phyloP scores from a whole-genome alignment of 768 basidiomycete genomes.

The Postia placenta region DNA sequence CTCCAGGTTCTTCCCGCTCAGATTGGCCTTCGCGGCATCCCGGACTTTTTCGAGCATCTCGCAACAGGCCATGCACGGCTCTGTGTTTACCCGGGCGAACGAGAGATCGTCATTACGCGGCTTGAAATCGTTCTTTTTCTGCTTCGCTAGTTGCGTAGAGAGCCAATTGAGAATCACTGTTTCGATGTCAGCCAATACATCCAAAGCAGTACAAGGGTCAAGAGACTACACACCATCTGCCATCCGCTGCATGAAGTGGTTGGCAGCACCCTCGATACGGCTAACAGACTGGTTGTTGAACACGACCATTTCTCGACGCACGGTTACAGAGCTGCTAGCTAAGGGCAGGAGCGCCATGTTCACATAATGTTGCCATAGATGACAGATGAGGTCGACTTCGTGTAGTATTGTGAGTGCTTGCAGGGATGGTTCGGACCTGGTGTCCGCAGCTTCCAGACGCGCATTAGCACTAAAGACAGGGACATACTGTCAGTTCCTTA shows the following conservation, averaged over 20 bases:
- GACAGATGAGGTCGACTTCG: conserved; percentile 80
- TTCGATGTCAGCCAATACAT: background rate
- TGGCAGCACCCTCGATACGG: conserved; percentile 78
- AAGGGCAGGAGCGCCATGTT: conserved; percentile 87
- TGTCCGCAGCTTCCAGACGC: conserved; percentile 67
- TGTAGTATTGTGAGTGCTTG: conserved; percentile 59
- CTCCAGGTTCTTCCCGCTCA: conserved; percentile 92
- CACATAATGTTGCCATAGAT: conserved; percentile 96
- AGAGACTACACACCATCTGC: conserved; percentile 64
- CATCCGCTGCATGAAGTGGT: conserved; percentile 71
- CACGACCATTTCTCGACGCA: conserved; percentile 86
- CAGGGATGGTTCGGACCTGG: conserved; percentile 76
- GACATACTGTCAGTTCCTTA: conserved; percentile 7
- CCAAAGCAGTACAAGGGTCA: background rate
- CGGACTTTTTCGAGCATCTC: conserved; percentile 78
- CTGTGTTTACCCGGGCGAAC: conserved; percentile 91
- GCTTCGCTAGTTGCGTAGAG: conserved; percentile 71
- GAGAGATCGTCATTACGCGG: conserved; percentile 94
- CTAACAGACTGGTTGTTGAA: conserved; percentile 88
- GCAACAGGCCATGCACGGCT: conserved; percentile 84
- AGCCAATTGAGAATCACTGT: conserved; percentile 74
- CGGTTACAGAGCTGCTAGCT: conserved; percentile 77
- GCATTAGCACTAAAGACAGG: conserved; percentile 49
- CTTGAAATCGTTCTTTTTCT: conserved; percentile 96
- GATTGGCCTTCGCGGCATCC: conserved; percentile 63